Evolutionary conservation across 345 rosid species (phyloP).

Genomic region (Salix viminalis): DNA sequence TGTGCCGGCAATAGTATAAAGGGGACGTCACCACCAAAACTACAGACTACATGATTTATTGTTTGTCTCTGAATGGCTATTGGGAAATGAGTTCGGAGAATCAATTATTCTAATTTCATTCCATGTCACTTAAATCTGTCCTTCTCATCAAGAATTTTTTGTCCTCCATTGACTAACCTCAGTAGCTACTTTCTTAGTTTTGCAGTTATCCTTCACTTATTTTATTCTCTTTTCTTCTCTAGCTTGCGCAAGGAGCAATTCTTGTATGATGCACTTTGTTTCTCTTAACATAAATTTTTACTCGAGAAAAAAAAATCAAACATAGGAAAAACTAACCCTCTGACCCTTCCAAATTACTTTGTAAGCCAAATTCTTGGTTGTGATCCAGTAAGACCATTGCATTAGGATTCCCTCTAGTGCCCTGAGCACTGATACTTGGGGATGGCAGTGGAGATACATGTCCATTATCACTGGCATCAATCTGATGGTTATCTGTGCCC

Average conservation of each 20-base stretch:
- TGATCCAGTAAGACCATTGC: conserved; percentile 29
- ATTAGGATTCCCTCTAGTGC: conserved; percentile 22
- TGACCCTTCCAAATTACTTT: conserved; percentile 47
- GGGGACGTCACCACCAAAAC: background rate
- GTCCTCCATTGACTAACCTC: background rate
- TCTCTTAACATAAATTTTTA: too few relatives aligned
- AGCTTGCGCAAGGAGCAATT: background rate
- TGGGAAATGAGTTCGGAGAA: too few relatives aligned
- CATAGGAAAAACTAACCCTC: conserved; percentile 48
- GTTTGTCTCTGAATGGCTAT: too few relatives aligned
- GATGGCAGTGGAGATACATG: conserved; percentile 31
- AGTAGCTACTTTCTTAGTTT: background rate
- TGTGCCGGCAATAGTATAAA: too few relatives aligned
- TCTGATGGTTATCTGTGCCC: conserved; percentile 29
- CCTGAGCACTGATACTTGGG: conserved; percentile 32
- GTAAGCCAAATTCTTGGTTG: conserved; percentile 34
- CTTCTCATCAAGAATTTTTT: background rate
- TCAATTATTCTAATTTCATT: too few relatives aligned
- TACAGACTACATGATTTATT: too few relatives aligned
- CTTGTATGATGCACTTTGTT: background rate
- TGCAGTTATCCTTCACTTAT: background rate
- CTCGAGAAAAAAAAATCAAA: background rate
- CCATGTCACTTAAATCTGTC: too few relatives aligned
- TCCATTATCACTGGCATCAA: conserved; percentile 32
- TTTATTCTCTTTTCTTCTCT: background rate